Conservation (phyloP, 306 rosid genomes). For the Pyrus betulifolia region DNA sequence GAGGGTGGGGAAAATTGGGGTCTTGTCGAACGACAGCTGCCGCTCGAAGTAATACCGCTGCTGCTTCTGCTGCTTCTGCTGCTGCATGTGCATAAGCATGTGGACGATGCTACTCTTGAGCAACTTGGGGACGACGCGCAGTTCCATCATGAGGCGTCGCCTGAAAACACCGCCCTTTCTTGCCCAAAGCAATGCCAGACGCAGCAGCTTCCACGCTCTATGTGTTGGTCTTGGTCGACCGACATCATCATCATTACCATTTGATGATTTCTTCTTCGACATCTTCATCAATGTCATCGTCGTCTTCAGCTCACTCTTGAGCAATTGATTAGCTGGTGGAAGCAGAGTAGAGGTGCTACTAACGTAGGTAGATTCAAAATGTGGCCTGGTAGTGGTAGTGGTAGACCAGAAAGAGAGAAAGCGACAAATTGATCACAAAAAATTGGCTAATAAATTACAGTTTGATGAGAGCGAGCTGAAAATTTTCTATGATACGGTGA, state of each 20-base stretch:
- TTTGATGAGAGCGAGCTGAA: background rate
- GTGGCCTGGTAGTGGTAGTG: background rate
- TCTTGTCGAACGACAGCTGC: conserved; percentile 74
- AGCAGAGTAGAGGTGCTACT: background rate
- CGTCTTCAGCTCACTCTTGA: background rate
- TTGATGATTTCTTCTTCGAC: conserved; percentile 27
- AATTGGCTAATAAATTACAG: background rate
- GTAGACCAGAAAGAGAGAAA: background rate
- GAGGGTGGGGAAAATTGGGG: conserved; percentile 51
- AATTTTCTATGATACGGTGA: background rate
- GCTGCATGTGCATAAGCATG: background rate
- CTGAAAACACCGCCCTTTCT: conserved; percentile 67
- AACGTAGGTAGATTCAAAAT: background rate
- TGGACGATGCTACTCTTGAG: conserved; percentile 34
- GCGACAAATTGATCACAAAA: background rate
- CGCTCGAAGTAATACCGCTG: conserved; percentile 51
- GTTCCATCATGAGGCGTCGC: conserved; percentile 48
- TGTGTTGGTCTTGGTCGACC: conserved; percentile 4
- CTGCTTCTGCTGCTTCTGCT: background rate
- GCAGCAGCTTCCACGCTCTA: conserved; percentile 60
- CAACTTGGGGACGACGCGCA: conserved; percentile 52
- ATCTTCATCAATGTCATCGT: conserved; percentile 13
- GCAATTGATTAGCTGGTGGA: background rate
- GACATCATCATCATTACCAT: background rate
- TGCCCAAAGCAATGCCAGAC: conserved; percentile 70